A percentile compares a stretch with the other conserved stretches of the same genome.
phyloP scores from a whole-genome alignment of 192 early-diverging fungal species.

The Gryganskiella cystojenkinii region DNA sequence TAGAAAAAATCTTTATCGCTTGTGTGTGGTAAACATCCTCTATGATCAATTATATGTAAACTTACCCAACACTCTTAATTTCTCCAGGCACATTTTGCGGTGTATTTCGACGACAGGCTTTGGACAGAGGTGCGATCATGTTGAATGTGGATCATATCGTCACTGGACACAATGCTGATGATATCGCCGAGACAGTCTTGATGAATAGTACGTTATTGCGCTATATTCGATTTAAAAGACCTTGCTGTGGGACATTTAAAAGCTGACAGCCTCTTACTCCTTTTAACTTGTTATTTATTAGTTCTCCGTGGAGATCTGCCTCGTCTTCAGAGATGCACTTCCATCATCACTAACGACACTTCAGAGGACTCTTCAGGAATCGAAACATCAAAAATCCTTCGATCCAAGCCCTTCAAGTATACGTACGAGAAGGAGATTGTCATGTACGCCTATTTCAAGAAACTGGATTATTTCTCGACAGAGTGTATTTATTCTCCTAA shows the following conservation, averaged over 20 bases:
- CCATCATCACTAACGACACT: constrained; percentile 86
- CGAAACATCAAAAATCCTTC: constrained; percentile 68
- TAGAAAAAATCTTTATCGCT: too few species aligned
- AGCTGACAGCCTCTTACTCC: background rate
- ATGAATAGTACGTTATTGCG: constrained; percentile 85
- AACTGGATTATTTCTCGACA: constrained; percentile 98
- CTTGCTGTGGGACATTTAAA: background rate
- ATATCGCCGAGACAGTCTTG: constrained; percentile 97
- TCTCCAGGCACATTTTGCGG: constrained; percentile 89
- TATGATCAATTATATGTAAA: background rate
- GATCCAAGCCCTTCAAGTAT: constrained; percentile 99
- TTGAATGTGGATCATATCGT: constrained; percentile 95
- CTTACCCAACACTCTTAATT: background rate
- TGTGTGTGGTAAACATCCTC: background rate
- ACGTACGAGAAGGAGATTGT: constrained; percentile 99
- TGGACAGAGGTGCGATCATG: constrained; percentile 94
- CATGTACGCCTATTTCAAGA: constrained; percentile 97
- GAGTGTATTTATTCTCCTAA: constrained; percentile 99
- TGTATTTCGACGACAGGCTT: constrained; percentile 96
- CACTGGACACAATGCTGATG: constrained; percentile 99
- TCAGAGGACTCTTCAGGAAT: constrained; percentile 50
- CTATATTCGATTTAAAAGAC: background rate
- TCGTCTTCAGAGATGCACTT: constrained; percentile 91
- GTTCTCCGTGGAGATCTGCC: constrained; percentile 95
- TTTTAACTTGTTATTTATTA: constrained; percentile 34